Evolutionary conservation across 129 eudicot genomes (phyloP), one percentile per base, ranked within the genome.

Genomic region (Chrysanthemum seticuspe): DNA sequence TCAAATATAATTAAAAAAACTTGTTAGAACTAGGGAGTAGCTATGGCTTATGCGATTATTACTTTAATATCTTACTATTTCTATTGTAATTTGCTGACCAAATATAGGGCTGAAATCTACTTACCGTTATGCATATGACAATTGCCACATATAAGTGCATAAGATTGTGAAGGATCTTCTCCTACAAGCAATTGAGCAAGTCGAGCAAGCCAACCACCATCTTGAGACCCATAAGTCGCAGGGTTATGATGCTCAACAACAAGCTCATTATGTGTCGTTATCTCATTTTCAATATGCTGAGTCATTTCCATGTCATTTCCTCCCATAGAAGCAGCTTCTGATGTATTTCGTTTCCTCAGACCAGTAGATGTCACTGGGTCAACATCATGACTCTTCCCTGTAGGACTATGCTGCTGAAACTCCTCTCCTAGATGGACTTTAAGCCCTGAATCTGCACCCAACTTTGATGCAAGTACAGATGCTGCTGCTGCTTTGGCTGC

Each of bases 61-160:
- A 15, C 51, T 29, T 66, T 19, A 10, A 19, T 64, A 18, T 63
- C 47, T n/a, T 13, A 13, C 21, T 40, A 47, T 48, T 47, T 61
- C 19, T 48, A 25, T 5, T 2, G 67, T 21, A 31, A 16, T 18
- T 55, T 71, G 31, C 13, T 23, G 50, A 21, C 13, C 16, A n/a
- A 51, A 15, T 31, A 34, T 53, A 8, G 36, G 27, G 21, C 49
- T 58, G 40, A 29, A 27, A 58, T 23, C 10, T 58, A 68, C 87
- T 83, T 68, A 94, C 98, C 98, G 67, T 94, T 94, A 85, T 94
- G 98, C 92, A 94, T 87, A 84, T 84, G 93, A 67, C 98, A 94
- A 81, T 84, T 88, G 55, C 98, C 96, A 67, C 98, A 94, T 61
- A 94, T 94, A 57, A 94, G 97, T 16, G 98, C 98, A 68, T 82